These are phyloP conservation scores for Echeveria elegans DNA, from an alignment of 164 flowering plant species.

Conservation along the genomic window DNA sequence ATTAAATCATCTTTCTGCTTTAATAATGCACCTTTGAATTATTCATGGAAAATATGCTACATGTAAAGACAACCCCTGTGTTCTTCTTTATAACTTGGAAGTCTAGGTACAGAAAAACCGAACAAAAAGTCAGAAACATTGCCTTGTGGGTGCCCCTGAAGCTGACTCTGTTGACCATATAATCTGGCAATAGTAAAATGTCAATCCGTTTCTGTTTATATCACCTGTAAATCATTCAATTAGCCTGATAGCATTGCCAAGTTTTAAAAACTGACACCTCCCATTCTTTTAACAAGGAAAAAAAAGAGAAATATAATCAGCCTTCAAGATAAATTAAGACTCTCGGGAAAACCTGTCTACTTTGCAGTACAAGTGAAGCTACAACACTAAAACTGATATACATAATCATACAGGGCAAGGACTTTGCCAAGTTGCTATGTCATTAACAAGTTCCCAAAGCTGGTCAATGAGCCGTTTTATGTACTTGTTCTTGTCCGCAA, in stretches of 20 bases:
- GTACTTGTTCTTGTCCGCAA: conserved; percentile 52
- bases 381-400: neutral
- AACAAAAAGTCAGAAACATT: neutral
- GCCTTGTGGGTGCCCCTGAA: neutral
- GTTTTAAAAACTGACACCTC: neutral
- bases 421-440: conserved; percentile 86
- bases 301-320: no score
- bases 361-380: neutral
- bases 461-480: conserved; percentile 72
- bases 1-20: neutral
- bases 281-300: neutral
- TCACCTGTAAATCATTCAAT: neutral
- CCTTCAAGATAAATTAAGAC: no score
- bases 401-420: conserved; percentile 38
- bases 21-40: conserved; percentile 5
- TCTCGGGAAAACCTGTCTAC: conserved; percentile 58
- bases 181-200: neutral
- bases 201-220: neutral
- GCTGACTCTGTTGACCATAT: neutral
- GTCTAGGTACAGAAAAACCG: neutral
- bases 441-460: conserved; percentile 60
- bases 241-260: neutral
- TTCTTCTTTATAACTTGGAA: neutral
- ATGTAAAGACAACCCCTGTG: neutral
- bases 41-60: neutral